phyloP scores from a whole-genome alignment of 495 filamentous ascomycete genomes.

The Tuber calosporum region DNA sequence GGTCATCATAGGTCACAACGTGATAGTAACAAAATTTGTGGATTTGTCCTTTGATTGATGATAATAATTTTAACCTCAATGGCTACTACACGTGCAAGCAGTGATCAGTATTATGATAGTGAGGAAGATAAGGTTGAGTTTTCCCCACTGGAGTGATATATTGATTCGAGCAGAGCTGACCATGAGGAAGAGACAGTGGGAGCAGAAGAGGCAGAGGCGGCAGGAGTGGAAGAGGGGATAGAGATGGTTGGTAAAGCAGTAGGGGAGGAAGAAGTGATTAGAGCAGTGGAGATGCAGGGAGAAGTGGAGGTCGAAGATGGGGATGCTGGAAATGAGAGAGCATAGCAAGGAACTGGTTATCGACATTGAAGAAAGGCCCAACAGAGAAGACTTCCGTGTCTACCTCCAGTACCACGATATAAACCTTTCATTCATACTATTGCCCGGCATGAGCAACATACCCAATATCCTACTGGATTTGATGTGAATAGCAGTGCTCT shows the following conservation, averaged over 20 bases:
- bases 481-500: too few relatives aligned
- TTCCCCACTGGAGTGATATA: neutral
- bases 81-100: too few relatives aligned
- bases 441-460: too few relatives aligned
- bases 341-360: neutral
- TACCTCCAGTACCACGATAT: too few relatives aligned
- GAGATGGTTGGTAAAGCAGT: conserved; percentile 31
- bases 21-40: too few relatives aligned
- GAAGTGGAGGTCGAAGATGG: conserved; percentile 36
- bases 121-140: neutral
- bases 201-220: conserved; percentile 19
- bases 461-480: too few relatives aligned
- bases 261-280: conserved; percentile 39
- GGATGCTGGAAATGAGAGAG: conserved; percentile 29
- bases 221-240: neutral
- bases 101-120: neutral
- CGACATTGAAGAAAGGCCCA: neutral
- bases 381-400: too few relatives aligned
- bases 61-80: too few relatives aligned
- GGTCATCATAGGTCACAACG: too few relatives aligned
- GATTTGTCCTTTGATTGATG: too few relatives aligned
- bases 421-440: too few relatives aligned
- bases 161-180: neutral
- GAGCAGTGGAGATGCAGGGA: conserved; percentile 33
- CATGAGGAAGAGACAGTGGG: conserved; percentile 10